phyloP scores from a whole-genome alignment of 176 grass and related monocot genomes.

The Oropetium thomaeum region DNA sequence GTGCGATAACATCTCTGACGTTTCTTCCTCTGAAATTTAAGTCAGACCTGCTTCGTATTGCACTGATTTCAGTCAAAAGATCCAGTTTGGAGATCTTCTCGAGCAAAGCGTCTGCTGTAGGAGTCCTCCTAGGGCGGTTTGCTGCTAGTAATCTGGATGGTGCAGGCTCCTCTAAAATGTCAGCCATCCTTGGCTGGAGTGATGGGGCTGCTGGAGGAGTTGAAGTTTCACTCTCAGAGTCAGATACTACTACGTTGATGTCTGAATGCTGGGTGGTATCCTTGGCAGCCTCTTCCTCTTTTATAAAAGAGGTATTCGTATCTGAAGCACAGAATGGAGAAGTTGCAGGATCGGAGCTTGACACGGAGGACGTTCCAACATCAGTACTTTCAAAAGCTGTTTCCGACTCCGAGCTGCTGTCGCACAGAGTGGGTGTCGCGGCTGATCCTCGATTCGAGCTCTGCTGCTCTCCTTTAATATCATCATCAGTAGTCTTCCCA shows the following conservation, averaged over 20 bases:
- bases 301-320: conserved; percentile 30
- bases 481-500: conserved; percentile 1
- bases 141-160: conserved; percentile 15
- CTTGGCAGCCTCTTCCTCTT: conserved; percentile 34
- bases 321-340: conserved; percentile 70
- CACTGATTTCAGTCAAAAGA: conserved; percentile 53
- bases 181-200: conserved; percentile 78
- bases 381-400: conserved; percentile 57
- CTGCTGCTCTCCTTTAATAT: conserved; percentile 23
- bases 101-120: conserved; percentile 59
- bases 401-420: conserved; percentile 62
- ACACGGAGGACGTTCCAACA: conserved; percentile 61
- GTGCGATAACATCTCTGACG: conserved; percentile 70
- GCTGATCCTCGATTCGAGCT: conserved; percentile 40
- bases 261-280: conserved; percentile 37
- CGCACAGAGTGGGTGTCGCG: conserved; percentile 63
- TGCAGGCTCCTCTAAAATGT: conserved; percentile 36
- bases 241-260: conserved; percentile 38
- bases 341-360: conserved; percentile 66
- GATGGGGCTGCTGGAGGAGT: conserved; percentile 43
- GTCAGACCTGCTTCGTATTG: conserved; percentile 64
- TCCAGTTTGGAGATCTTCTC: conserved; percentile 73
- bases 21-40: conserved; percentile 79
- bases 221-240: conserved; percentile 54
- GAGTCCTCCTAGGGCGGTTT: conserved; percentile 39